Evolutionary conservation across 345 rosid genomes (phyloP).

Genomic region (Euphorbia pulcherrima): DNA sequence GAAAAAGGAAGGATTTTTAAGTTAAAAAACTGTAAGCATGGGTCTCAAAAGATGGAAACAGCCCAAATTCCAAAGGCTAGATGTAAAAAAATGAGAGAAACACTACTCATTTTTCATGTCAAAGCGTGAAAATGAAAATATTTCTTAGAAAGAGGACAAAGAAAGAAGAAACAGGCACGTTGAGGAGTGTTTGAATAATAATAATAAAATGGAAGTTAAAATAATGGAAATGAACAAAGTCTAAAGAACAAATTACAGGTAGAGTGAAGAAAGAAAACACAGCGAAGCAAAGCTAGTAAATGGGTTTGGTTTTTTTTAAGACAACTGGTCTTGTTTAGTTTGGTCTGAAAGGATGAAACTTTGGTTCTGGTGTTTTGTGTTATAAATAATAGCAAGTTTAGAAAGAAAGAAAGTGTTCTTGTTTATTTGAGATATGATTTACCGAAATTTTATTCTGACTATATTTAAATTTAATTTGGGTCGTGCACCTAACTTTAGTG

Average conservation of each 20-base stretch:
- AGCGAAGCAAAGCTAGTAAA: slow-evolving; percentile 42
- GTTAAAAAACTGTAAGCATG: slow-evolving; percentile 45
- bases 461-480: too few relatives aligned
- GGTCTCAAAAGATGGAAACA: slow-evolving; percentile 69
- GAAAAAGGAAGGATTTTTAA: neutral
- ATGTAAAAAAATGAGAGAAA: slow-evolving; percentile 18
- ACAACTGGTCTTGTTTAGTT: neutral
- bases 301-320: too few relatives aligned
- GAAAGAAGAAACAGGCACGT: slow-evolving; percentile 45
- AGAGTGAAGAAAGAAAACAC: slow-evolving; percentile 21
- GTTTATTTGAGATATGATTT: too few relatives aligned
- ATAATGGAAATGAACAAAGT: slow-evolving; percentile 14
- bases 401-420: neutral
- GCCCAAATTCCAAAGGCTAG: slow-evolving; percentile 59
- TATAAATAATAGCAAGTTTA: neutral
- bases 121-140: slow-evolving; percentile 27
- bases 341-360: neutral
- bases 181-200: slow-evolving; percentile 34
- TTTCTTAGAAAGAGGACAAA: neutral
- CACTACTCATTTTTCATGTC: slow-evolving; percentile 39
- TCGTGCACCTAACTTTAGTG: too few relatives aligned
- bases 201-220: neutral
- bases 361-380: neutral
- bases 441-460: too few relatives aligned
- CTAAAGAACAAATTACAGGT: slow-evolving; percentile 10